phyloP scores from a whole-genome alignment of 164 flowering plant genomes.

The Liriodendron chinense region DNA sequence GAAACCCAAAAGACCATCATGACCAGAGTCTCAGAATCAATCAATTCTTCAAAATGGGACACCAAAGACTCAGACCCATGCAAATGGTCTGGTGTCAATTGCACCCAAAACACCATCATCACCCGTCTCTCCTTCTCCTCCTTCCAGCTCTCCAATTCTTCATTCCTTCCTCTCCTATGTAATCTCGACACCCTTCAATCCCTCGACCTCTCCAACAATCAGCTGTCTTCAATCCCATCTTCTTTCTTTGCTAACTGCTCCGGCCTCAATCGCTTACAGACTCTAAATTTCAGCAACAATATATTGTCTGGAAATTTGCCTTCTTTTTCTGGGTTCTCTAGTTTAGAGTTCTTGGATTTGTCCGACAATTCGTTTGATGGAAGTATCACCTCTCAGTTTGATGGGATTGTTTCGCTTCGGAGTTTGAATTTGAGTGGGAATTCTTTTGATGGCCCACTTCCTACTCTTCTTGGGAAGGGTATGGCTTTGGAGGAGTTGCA shows the following conservation, averaged over 20 bases:
- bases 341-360: slow-evolving; percentile 52
- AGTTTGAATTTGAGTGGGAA: slow-evolving; percentile 44
- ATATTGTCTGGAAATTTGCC: slow-evolving; percentile 39
- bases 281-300: slow-evolving; percentile 53
- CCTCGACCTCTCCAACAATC: slow-evolving; percentile 55
- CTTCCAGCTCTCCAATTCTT: slow-evolving; percentile 30
- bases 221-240: slow-evolving; percentile 34
- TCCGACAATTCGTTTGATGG: slow-evolving; percentile 48
- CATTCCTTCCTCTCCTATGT: slow-evolving; percentile 38
- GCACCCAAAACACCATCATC: background rate
- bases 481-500: slow-evolving; percentile 37
- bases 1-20: background rate
- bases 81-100: background rate
- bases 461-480: slow-evolving; percentile 36
- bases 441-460: slow-evolving; percentile 32
- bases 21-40: slow-evolving; percentile 8
- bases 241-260: slow-evolving; percentile 49
- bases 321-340: slow-evolving; percentile 40
- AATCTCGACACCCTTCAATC: slow-evolving; percentile 40
- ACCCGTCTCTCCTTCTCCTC: slow-evolving; percentile 33
- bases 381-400: slow-evolving; percentile 35
- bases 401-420: slow-evolving; percentile 38
- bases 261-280: slow-evolving; percentile 31
- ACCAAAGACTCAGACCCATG: background rate
- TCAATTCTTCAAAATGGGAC: background rate